These are phyloP conservation scores for Dalbergia cochinchinensis DNA, from an alignment of 306 rosid genomes.

Conservation along the genomic window DNA sequence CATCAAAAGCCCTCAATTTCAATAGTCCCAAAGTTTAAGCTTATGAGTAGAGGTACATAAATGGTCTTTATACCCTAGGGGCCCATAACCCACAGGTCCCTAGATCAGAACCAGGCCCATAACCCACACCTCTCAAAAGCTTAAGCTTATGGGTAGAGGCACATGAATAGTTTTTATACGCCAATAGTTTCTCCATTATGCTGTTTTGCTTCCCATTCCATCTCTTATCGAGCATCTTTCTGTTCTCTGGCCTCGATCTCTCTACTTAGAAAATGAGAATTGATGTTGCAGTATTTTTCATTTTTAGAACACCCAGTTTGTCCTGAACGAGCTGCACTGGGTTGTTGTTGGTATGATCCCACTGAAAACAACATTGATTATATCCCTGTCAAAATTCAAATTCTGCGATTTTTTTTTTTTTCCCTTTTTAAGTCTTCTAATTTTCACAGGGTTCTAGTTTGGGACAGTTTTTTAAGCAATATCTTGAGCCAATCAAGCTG, in stretches of 20 bases:
- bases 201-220: constrained; percentile 16
- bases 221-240: constrained; percentile 1
- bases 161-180: too few species aligned
- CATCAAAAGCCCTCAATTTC: too few species aligned
- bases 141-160: too few species aligned
- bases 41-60: too few species aligned
- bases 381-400: constrained; percentile 24
- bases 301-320: neutral
- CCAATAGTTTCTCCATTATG: constrained; percentile 16
- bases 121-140: too few species aligned
- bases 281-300: neutral
- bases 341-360: constrained; percentile 8
- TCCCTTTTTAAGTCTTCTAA: constrained; percentile 34
- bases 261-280: neutral
- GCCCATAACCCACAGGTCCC: too few species aligned
- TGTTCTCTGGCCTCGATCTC: constrained; percentile 19
- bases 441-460: constrained; percentile 88
- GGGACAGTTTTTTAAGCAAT: constrained; percentile 89
- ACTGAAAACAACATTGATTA: constrained; percentile 10
- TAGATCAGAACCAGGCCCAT: too few species aligned
- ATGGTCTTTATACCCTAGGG: too few species aligned
- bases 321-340: constrained; percentile 31
- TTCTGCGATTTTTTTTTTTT: constrained; percentile 9
- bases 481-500: constrained; percentile 93
- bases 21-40: too few species aligned